Evolutionary conservation across 441 rosid genomes (phyloP), one percentile per base, ranked within the genome.

Genomic region (Euphorbia celastroides): DNA sequence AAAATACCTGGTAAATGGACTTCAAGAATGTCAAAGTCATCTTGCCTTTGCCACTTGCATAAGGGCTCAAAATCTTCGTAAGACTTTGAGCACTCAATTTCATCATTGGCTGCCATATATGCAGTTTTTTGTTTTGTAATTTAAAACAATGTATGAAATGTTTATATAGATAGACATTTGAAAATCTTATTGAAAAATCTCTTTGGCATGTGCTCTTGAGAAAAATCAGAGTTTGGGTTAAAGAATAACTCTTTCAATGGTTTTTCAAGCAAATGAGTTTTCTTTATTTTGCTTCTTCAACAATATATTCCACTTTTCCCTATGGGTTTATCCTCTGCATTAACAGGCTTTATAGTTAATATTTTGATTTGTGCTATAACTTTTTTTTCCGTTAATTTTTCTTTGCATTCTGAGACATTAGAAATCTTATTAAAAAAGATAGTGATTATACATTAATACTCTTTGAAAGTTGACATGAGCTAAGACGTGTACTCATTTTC

Each of bases 11-110:
- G 61, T 38, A 80, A 58, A 20, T 78, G 56, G 51, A 78, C 20
- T 63, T 72, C 69, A 31, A 75, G 66, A 1, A 23, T 42, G 44
- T 73, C 63, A 5, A 34, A 12, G 9, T 48, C 72, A 20, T 62
- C 76, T 17, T 69, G 75, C 27, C 32, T 56, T 54, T 44, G 51
- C 80, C 78, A 75, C 54, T 66, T 62, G 69, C 74, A 62, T 0
- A 17, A 50, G 11, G 84, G 81, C 20, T 80, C 80, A 58, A 78
- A 75, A 58, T 88, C 88, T 25, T 82, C 84, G 25, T 60, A 73
- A 65, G 67, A 26, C 4, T 62, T 71, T 62, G 69, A 30, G 6
- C 22, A 68, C 1, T 20, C 52, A 34, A 52, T 20, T 4, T 60
- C n/a, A 19, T 10, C 28, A 1, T 1, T 55, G 59, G 32, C 30